These are phyloP conservation scores for Curvularia spicifera DNA, from an alignment of 2,329 filamentous ascomycete species.

Conservation along the genomic window DNA sequence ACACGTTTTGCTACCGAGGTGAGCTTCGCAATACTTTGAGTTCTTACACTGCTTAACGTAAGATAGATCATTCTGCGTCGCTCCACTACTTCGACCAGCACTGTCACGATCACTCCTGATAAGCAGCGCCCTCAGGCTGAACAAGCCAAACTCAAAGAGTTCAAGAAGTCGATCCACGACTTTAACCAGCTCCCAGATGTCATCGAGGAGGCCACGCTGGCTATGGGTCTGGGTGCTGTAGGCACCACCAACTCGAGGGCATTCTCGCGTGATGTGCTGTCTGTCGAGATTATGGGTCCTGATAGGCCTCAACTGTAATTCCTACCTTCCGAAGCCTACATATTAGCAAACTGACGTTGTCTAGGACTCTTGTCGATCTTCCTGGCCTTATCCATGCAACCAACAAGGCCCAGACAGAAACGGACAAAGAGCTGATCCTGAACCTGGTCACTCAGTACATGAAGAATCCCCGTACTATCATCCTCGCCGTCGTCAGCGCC, in stretches of 20 bases:
- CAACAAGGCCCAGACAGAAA: conserved; percentile 31
- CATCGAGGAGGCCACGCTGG: conserved; percentile 59
- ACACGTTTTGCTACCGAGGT: conserved; percentile 64
- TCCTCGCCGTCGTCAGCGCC: conserved; percentile 46
- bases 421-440: conserved; percentile 33
- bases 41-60: not conserved
- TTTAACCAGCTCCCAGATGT: conserved; percentile 55
- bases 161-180: conserved; percentile 45
- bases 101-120: conserved; percentile 49
- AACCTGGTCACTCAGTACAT: conserved; percentile 38
- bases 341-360: conserved; percentile 10
- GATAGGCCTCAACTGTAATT: conserved; percentile 39
- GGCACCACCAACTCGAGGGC: conserved; percentile 27
- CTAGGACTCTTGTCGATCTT: conserved; percentile 55
- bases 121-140: conserved; percentile 35
- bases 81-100: conserved; percentile 26
- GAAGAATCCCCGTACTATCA: conserved; percentile 37
- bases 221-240: conserved; percentile 54
- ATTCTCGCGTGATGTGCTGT: conserved; percentile 53
- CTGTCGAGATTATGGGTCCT: conserved; percentile 54
- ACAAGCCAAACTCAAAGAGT: conserved; percentile 45
- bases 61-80: conserved; percentile 44
- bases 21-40: not conserved
- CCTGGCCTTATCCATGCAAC: conserved; percentile 54
- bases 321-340: conserved; percentile 21